Base-by-base conservation (phyloP, 2,329 filamentous ascomycete species). In the Microsporum ferrugineum region DNA sequence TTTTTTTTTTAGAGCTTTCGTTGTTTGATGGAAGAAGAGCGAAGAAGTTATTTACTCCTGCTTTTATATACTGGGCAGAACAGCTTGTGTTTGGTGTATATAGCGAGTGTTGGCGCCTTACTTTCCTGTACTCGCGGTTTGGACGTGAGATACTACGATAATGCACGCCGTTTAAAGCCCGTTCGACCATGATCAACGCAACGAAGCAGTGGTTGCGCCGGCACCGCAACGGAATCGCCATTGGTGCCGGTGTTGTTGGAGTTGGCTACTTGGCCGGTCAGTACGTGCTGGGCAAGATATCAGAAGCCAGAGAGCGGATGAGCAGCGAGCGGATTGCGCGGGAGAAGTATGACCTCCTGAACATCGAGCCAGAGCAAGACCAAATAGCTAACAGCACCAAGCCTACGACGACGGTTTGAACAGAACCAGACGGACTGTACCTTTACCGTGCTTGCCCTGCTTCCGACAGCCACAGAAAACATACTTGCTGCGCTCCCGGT, bases 351-450 rank as follows among this genome's bases (percentile, higher is more conserved):
- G 39, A n/a, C 2, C 34, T 7, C 34, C 10, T 31, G 17, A 23
- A 23, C 17, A 7, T 6, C 53, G 33, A 6, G 10, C 29, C 17
- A 23, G 6, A 51, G 45, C n/a, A 10, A 33, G 7, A 49, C 34
- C 31, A 39, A 7, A 29, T 43, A 41, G 8, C 39, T 57, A 34
- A 56, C 10, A 59, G 27, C 59, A 31, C 63, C 33, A 69, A 97
- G 92, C 75, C 83, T 99, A 64, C 91, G 91, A 58, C 88, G 94
- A 62, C 88, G 94, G 71, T 99, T 99, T 77, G 90, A 97, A 74
- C 94, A 99, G 76, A 99, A 99, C 75, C 94, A 99, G 73, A 92
- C 96, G 72, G 94, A 99, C 76, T 99, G 94, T 77, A 96, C 92
- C 56, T 96, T 95, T 73, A 99, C 94, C 41, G 91, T 97, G 51